Evolutionary conservation across 108 stramenopile species (phyloP).

Genomic region (Pseudonitzschia delicatissima): DNA sequence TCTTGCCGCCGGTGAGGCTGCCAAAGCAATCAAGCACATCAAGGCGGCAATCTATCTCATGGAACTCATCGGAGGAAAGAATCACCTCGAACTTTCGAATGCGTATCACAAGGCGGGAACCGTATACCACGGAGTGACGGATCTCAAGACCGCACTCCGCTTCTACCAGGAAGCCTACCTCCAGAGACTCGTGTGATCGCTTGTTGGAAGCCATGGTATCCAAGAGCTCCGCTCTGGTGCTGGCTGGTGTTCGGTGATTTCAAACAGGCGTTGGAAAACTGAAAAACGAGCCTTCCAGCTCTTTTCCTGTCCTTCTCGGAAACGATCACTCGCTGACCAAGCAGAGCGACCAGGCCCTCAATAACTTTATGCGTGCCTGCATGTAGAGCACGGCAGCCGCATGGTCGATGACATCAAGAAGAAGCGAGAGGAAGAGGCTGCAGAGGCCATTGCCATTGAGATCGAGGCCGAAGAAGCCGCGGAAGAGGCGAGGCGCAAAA

Average conservation of each 20-base stretch:
- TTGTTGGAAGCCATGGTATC: conserved; percentile 65
- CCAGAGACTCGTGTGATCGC: conserved; percentile 53
- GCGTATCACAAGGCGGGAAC: conserved; percentile 83
- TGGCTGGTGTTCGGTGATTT: conserved; percentile 56
- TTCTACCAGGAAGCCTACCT: conserved; percentile 56
- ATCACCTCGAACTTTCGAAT: conserved; percentile 65
- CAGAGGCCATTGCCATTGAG: conserved; percentile 66
- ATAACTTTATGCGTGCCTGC: conserved; percentile 58
- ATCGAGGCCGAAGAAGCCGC: conserved; percentile 68
- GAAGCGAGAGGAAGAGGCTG: conserved; percentile 49
- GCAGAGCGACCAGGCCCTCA: conserved; percentile 40
- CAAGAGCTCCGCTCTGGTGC: conserved; percentile 49
- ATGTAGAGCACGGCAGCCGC: conserved; percentile 58
- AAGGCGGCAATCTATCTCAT: conserved; percentile 83
- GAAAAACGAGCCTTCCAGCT: conserved; percentile 67
- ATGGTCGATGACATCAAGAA: conserved; percentile 47
- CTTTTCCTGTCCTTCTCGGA: conserved; percentile 51
- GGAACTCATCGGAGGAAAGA: conserved; percentile 82
- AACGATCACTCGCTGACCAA: conserved; percentile 68
- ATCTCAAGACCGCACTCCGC: conserved; percentile 43
- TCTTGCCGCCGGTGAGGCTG: conserved; percentile 36
- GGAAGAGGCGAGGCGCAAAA: conserved; percentile 53
- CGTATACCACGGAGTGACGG: conserved; percentile 61
- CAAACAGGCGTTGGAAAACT: conserved; percentile 51
- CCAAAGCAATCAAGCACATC: conserved; percentile 67